Percentiles rank a stretch among this genome's conserved stretches.
phyloP scores from a whole-genome alignment of 495 filamentous ascomycete genomes.

The Podospora anserina region DNA sequence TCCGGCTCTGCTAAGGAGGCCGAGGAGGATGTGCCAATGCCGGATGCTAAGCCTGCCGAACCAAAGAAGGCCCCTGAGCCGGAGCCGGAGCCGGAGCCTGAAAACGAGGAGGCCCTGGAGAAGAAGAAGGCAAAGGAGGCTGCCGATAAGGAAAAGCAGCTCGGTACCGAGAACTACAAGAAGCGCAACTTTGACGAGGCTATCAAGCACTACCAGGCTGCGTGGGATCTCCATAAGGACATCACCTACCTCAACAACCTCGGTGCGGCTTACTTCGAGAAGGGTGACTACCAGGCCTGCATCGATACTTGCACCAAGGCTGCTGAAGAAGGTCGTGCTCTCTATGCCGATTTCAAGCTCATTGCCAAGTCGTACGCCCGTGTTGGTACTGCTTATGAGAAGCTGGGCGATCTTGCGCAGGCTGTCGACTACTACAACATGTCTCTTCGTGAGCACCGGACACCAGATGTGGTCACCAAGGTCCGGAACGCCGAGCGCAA shows the following conservation, averaged over 20 bases:
- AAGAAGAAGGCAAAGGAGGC: constrained; percentile 89
- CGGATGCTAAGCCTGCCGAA: constrained; percentile 53
- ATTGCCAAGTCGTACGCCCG: constrained; percentile 96
- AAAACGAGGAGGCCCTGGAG: constrained; percentile 75
- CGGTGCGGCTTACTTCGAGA: constrained; percentile 91
- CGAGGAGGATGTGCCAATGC: constrained; percentile 77
- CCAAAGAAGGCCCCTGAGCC: constrained; percentile 53
- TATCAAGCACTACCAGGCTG: constrained; percentile 91
- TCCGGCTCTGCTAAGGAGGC: constrained; percentile 48
- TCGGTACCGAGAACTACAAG: constrained; percentile 96
- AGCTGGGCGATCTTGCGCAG: constrained; percentile 70
- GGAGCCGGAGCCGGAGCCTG: constrained; percentile 57
- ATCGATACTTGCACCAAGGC: constrained; percentile 86
- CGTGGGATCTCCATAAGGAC: constrained; percentile 92
- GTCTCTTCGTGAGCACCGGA: constrained; percentile 93
- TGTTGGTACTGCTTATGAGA: constrained; percentile 88
- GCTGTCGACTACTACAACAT: constrained; percentile 91
- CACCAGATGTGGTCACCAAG: constrained; percentile 88
- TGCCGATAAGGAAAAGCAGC: constrained; percentile 89
- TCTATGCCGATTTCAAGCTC: constrained; percentile 92
- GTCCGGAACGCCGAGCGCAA: constrained; percentile 89
- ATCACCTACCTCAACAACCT: constrained; percentile 97
- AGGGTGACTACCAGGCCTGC: constrained; percentile 82
- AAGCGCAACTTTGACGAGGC: constrained; percentile 93
- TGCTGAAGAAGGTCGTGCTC: constrained; percentile 79